Conservation (phyloP, 495 filamentous ascomycete genomes). For the Aspergillus olivimuriae region DNA sequence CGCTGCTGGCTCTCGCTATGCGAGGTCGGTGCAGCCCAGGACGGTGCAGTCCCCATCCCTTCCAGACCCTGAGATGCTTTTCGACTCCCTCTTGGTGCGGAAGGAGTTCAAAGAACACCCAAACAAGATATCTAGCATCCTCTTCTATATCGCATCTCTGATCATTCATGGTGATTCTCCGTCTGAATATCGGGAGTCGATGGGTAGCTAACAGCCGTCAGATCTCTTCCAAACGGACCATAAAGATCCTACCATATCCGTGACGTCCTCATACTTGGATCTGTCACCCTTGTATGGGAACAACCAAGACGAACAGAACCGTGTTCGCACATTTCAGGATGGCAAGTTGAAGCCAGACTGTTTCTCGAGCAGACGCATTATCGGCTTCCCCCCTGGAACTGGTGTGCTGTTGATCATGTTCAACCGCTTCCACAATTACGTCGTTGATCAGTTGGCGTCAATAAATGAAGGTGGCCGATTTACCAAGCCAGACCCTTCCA, state of each 20-base stretch:
- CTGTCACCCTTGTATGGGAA: slow-evolving; percentile 82
- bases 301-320: slow-evolving; percentile 66
- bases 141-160: slow-evolving; percentile 86
- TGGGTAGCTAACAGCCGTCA: slow-evolving; percentile 13
- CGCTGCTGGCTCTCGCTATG: slow-evolving; percentile 59
- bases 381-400: slow-evolving; percentile 82
- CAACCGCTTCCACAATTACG: slow-evolving; percentile 73
- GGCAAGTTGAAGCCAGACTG: slow-evolving; percentile 80
- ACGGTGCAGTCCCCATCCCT: slow-evolving; percentile 55
- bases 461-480: slow-evolving; percentile 59
- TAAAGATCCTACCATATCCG: slow-evolving; percentile 48
- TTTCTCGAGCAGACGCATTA: slow-evolving; percentile 68
- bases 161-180: slow-evolving; percentile 67
- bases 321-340: slow-evolving; percentile 70
- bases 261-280: slow-evolving; percentile 82
- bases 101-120: slow-evolving; percentile 58
- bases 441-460: slow-evolving; percentile 50
- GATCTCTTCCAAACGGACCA: slow-evolving; percentile 61
- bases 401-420: slow-evolving; percentile 67
- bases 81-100: slow-evolving; percentile 66
- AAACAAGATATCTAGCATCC: slow-evolving; percentile 76
- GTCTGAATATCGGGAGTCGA: neutral
- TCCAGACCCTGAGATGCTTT: slow-evolving; percentile 72
- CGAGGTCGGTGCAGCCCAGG: slow-evolving; percentile 62
- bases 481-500: slow-evolving; percentile 41